Conservation (phyloP, 352 stramenopile genomes). For the Globisporangium acanthophoron region DNA sequence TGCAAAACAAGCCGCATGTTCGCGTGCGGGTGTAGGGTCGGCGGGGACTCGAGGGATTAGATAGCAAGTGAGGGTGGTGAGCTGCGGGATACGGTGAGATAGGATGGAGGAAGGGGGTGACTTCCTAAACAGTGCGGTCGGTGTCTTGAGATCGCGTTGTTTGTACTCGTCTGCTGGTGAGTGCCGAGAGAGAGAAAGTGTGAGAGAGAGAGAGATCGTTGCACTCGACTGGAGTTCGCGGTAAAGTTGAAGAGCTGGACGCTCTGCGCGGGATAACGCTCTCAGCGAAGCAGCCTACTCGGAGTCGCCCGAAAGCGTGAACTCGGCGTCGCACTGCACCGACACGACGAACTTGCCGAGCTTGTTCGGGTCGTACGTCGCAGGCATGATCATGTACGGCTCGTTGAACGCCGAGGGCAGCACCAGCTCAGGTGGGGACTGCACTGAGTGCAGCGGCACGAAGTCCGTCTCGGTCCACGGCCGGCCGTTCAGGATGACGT, state of each 20-base stretch:
- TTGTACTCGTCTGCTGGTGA: too few relatives aligned
- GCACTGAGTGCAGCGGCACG: constrained; percentile 66
- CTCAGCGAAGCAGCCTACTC: constrained; percentile 10
- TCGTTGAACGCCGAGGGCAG: constrained; percentile 72
- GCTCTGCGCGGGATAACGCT: too few relatives aligned
- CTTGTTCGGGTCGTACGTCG: constrained; percentile 83
- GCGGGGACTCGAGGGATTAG: background rate
- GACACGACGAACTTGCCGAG: constrained; percentile 79
- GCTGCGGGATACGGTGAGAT: background rate
- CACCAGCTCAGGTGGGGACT: constrained; percentile 59
- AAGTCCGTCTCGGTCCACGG: constrained; percentile 84
- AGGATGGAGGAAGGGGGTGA: background rate
- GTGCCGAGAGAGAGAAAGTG: too few relatives aligned
- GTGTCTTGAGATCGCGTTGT: too few relatives aligned
- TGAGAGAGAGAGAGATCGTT: too few relatives aligned
- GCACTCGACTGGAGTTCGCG: too few relatives aligned
- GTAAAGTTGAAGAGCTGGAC: too few relatives aligned
- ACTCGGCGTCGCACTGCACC: constrained; percentile 80
- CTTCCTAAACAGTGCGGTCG: background rate
- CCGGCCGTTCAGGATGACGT: constrained; percentile 61
- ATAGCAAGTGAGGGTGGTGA: background rate
- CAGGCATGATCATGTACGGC: constrained; percentile 83
- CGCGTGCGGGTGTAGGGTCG: too few relatives aligned
- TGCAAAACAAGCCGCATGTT: background rate
- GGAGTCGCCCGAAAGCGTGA: constrained; percentile 46